Percentiles rank a stretch among this genome's conserved stretches.
Evolutionary conservation across 2,329 filamentous ascomycete species (phyloP).

Genomic region (Emergomyces orientalis): DNA sequence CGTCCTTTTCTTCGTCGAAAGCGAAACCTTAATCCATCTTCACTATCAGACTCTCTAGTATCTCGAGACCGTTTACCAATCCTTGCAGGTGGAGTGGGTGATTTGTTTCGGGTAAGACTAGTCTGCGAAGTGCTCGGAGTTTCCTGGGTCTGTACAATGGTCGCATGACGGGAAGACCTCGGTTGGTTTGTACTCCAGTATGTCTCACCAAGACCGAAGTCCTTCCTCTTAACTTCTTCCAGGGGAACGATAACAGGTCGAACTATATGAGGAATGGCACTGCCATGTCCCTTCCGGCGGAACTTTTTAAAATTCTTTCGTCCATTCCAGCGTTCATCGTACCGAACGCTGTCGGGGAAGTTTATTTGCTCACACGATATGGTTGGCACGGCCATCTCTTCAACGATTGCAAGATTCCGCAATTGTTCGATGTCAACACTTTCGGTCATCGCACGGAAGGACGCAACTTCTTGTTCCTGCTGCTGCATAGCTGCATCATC

Average conservation of each 20-base stretch:
- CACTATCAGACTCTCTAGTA: slow-evolving; percentile 44
- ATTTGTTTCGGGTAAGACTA: slow-evolving; percentile 14
- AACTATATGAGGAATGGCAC: slow-evolving; percentile 31
- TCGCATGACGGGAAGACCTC: background rate
- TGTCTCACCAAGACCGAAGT: slow-evolving; percentile 64
- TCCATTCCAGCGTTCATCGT: slow-evolving; percentile 87
- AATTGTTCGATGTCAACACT: slow-evolving; percentile 63
- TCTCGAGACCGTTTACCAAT: slow-evolving; percentile 29
- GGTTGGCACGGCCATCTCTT: slow-evolving; percentile 58
- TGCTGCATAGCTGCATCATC: slow-evolving; percentile 47
- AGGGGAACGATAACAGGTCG: slow-evolving; percentile 59
- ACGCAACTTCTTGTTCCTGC: slow-evolving; percentile 58
- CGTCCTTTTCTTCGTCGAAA: slow-evolving; percentile 40
- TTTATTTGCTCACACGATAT: slow-evolving; percentile 20
- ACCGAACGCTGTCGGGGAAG: slow-evolving; percentile 48
- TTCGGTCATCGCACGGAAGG: slow-evolving; percentile 47
- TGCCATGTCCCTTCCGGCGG: slow-evolving; percentile 26
- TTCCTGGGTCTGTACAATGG: background rate
- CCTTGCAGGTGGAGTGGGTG: slow-evolving; percentile 16
- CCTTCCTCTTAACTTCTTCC: slow-evolving; percentile 61
- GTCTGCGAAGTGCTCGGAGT: slow-evolving; percentile 15
- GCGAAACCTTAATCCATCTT: slow-evolving; percentile 48
- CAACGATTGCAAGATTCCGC: slow-evolving; percentile 63
- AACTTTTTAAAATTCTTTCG: slow-evolving; percentile 96
- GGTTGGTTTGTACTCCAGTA: slow-evolving; percentile 53